Percentiles rank a stretch among this genome's conserved stretches.
phyloP scores from a whole-genome alignment of 1,139 yeast species.

The Saccharomyces pastorianus region DNA sequence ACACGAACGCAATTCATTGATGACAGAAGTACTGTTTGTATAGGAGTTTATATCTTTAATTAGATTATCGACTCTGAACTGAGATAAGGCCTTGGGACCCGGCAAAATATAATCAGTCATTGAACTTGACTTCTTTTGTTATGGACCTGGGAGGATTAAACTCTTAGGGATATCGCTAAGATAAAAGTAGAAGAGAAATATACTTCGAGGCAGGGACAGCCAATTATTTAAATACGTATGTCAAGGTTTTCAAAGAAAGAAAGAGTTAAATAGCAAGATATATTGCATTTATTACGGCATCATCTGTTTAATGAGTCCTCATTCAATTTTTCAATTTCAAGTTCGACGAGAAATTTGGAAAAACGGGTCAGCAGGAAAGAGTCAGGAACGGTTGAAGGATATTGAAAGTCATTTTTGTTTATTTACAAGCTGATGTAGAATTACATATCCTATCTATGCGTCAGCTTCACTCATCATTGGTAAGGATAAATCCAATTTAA shows the following conservation, averaged over 20 bases:
- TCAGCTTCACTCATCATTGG: background rate
- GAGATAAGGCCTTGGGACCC: slow-evolving; percentile 87
- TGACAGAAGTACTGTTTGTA: slow-evolving; percentile 41
- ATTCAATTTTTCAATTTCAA: background rate
- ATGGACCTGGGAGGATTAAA: background rate
- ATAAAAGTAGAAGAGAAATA: background rate
- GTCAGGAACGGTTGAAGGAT: background rate
- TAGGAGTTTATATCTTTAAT: slow-evolving; percentile 65
- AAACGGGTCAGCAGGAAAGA: background rate
- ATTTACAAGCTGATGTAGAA: slow-evolving; percentile 23
- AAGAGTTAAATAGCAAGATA: background rate
- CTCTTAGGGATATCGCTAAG: background rate
- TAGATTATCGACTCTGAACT: slow-evolving; percentile 70
- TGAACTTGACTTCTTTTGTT: slow-evolving; percentile 3
- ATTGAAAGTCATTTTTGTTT: background rate
- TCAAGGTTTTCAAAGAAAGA: background rate
- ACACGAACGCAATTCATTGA: slow-evolving; percentile 62
- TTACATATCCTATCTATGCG: background rate
- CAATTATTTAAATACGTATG: background rate
- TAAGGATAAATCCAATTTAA: slow-evolving; percentile 60
- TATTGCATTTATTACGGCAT: background rate
- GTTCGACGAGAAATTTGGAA: background rate
- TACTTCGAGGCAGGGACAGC: background rate
- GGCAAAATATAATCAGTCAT: slow-evolving; percentile 42
- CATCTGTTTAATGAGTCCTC: background rate